Evolutionary conservation across 2,329 filamentous ascomycete species (phyloP).

Genomic region (Alternaria incomplexa): DNA sequence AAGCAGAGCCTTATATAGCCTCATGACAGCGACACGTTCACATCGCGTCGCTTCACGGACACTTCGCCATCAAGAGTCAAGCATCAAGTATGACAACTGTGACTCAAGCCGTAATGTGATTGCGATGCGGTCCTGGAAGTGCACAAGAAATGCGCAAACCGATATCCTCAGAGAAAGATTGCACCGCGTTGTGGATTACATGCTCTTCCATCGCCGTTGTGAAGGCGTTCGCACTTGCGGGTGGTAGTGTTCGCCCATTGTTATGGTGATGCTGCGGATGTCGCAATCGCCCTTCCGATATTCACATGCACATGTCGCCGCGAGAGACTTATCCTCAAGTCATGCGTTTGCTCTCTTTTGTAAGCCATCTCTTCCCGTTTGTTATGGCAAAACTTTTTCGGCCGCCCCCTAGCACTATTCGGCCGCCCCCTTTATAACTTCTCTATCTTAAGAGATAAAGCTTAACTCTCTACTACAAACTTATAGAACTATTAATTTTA

Average conservation of each 20-base stretch:
- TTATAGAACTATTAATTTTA: too few relatives aligned
- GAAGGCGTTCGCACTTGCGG: background rate
- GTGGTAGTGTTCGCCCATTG: background rate
- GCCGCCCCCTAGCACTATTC: too few relatives aligned
- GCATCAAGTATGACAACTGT: too few relatives aligned
- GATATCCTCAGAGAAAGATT: too few relatives aligned
- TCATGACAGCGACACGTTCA: too few relatives aligned
- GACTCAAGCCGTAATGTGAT: background rate
- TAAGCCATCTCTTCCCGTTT: background rate
- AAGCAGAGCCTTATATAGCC: too few relatives aligned
- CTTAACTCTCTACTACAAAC: too few relatives aligned
- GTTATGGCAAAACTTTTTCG: too few relatives aligned
- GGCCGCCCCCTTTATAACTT: too few relatives aligned
- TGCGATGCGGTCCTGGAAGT: background rate
- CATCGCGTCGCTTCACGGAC: too few relatives aligned
- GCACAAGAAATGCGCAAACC: background rate
- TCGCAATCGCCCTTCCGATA: background rate
- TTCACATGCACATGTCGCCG: background rate
- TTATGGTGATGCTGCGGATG: rapidly evolving
- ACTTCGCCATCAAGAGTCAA: too few relatives aligned
- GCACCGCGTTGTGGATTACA: background rate
- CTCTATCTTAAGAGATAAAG: too few relatives aligned
- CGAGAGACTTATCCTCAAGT: background rate
- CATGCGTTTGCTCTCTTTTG: background rate
- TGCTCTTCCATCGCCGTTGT: background rate